A percentile compares a stretch with the other conserved stretches of the same genome.
Evolutionary conservation across 352 stramenopile species (phyloP).

Genomic region (Pythium scleroteichum): DNA sequence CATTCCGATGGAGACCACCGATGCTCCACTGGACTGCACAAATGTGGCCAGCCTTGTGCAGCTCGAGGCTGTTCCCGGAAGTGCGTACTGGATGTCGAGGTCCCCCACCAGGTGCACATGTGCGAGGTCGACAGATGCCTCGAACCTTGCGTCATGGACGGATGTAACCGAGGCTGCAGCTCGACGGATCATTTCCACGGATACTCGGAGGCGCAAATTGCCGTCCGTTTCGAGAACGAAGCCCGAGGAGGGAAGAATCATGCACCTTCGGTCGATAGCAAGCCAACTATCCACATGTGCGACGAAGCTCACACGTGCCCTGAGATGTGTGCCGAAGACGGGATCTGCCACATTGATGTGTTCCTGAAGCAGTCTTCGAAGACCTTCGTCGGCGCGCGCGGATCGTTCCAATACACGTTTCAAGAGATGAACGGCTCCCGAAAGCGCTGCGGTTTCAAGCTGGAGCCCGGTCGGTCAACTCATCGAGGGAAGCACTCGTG

Average conservation of each 20-base stretch:
- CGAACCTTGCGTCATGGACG: slow-evolving; percentile 58
- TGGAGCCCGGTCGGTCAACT: slow-evolving; percentile 45
- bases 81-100: slow-evolving; percentile 58
- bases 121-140: slow-evolving; percentile 63
- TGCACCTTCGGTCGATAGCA: slow-evolving; percentile 40
- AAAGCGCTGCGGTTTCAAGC: slow-evolving; percentile 53
- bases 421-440: slow-evolving; percentile 81
- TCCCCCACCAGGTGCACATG: slow-evolving; percentile 55
- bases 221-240: slow-evolving; percentile 50
- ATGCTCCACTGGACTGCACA: slow-evolving; percentile 57
- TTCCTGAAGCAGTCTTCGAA: slow-evolving; percentile 70
- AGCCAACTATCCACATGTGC: slow-evolving; percentile 66
- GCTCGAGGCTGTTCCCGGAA: slow-evolving; percentile 39
- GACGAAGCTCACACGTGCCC: slow-evolving; percentile 53
- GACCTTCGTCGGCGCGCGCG: slow-evolving; percentile 56
- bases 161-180: slow-evolving; percentile 51
- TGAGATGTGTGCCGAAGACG: slow-evolving; percentile 50
- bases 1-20: slow-evolving; percentile 47
- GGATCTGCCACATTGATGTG: slow-evolving; percentile 71
- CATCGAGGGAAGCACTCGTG: slow-evolving; percentile 55
- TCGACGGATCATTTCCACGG: slow-evolving; percentile 70
- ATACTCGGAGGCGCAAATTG: slow-evolving; percentile 41
- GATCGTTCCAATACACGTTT: slow-evolving; percentile 68
- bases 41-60: slow-evolving; percentile 54
- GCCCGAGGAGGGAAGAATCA: slow-evolving; percentile 31